Percentiles rank a stretch among this genome's conserved stretches.
These are phyloP conservation scores for Populus tremula DNA, from an alignment of 345 rosid genomes.

Conservation along the genomic window DNA sequence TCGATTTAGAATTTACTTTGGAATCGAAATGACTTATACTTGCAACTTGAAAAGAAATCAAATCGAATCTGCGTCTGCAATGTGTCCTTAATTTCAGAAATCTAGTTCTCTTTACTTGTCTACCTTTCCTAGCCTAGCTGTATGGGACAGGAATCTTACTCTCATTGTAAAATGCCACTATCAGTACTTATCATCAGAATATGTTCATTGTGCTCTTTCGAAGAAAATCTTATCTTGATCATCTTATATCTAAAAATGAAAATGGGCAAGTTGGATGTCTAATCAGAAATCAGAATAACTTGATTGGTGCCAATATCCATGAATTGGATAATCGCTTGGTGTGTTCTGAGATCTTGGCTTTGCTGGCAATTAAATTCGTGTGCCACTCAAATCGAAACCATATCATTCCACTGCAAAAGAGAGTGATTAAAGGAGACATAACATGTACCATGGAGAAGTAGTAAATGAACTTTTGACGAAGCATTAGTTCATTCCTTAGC, in stretches of 20 bases:
- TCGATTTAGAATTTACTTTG: constrained; percentile 13
- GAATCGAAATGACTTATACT: constrained; percentile 1
- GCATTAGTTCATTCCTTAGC: constrained; percentile 94
- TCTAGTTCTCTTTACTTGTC: constrained; percentile 6
- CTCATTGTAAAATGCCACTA: background rate
- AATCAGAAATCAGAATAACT: constrained; percentile 15
- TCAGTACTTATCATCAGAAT: constrained; percentile 23
- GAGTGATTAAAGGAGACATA: background rate
- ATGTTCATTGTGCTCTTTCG: constrained; percentile 26
- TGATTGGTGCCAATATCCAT: background rate
- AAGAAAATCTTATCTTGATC: constrained; percentile 14
- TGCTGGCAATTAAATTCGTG: constrained; percentile 3
- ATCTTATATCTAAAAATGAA: background rate
- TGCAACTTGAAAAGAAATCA: background rate
- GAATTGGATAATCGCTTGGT: background rate
- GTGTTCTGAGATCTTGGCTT: background rate
- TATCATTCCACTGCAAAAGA: background rate
- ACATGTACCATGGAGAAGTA: constrained; percentile 83
- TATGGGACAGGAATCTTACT: constrained; percentile 15
- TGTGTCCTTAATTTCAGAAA: constrained; percentile 5
- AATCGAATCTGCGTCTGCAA: background rate
- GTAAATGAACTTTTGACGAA: constrained; percentile 79
- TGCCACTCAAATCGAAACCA: background rate
- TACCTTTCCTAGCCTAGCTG: background rate
- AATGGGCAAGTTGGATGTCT: constrained; percentile 13